Percentiles rank a stretch among this genome's conserved stretches.
Evolutionary conservation across 768 basidiomycete genomes (phyloP).

Genomic region (Leccinum subgranulosum): DNA sequence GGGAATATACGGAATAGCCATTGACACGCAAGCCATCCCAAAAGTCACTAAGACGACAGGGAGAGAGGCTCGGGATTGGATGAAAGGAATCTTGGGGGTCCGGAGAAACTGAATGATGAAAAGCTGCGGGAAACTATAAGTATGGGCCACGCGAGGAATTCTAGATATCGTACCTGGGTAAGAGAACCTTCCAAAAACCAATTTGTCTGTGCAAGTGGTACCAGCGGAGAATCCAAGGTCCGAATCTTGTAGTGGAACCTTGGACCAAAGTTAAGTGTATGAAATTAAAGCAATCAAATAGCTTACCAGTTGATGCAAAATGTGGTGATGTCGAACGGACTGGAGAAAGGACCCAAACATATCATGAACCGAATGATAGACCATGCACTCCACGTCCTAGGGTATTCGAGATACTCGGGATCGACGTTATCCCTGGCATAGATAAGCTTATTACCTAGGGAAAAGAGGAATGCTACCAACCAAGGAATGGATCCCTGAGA

Average conservation of each 20-base stretch:
- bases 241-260: slow-evolving; percentile 34
- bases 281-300: not conserved
- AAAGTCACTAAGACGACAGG: slow-evolving; percentile 28
- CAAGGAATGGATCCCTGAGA: slow-evolving; percentile 37
- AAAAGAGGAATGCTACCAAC: slow-evolving; percentile 9
- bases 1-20: slow-evolving; percentile 33
- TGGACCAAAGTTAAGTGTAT: not conserved
- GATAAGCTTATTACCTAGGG: slow-evolving; percentile 5
- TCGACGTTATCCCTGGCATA: slow-evolving; percentile 35
- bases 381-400: slow-evolving; percentile 31
- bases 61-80: slow-evolving; percentile 31
- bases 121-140: slow-evolving; percentile 17
- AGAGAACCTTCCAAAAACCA: slow-evolving; percentile 37
- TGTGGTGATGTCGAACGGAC: slow-evolving; percentile 33
- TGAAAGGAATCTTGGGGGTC: slow-evolving; percentile 29
- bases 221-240: slow-evolving; percentile 24
- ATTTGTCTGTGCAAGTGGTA: slow-evolving; percentile 33
- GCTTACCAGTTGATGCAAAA: slow-evolving; percentile 33
- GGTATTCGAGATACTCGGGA: slow-evolving; percentile 32
- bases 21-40: slow-evolving; percentile 29
- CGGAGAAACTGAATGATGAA: slow-evolving; percentile 34
- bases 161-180: slow-evolving; percentile 29
- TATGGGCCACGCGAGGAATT: not conserved
- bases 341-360: slow-evolving; percentile 35
- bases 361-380: slow-evolving; percentile 37